A percentile compares a stretch with the other conserved stretches of the same genome.
Evolutionary conservation across 2,329 filamentous ascomycete genomes (phyloP).

Genomic region (Hypoxylon rubiginosum): DNA sequence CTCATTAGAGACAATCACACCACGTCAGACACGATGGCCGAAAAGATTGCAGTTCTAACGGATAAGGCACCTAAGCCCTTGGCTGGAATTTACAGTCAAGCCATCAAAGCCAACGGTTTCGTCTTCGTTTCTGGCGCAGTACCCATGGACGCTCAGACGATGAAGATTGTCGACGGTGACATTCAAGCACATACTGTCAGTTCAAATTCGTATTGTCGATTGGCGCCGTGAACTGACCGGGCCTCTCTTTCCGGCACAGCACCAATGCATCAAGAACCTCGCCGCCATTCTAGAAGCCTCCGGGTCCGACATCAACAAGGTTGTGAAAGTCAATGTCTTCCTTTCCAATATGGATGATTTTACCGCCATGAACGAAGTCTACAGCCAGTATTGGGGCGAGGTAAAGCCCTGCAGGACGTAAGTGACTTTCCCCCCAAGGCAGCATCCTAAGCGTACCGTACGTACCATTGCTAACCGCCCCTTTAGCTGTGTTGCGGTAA

Average conservation of each 20-base stretch:
- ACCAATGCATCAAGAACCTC: slow-evolving; percentile 79
- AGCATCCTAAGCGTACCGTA: not conserved
- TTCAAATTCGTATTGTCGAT: not conserved
- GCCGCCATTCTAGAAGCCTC: slow-evolving; percentile 77
- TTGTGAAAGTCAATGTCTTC: slow-evolving; percentile 82
- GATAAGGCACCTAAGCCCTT: slow-evolving; percentile 59
- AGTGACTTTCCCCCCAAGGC: slow-evolving; percentile 30
- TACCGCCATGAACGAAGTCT: slow-evolving; percentile 80
- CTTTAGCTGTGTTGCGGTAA: slow-evolving; percentile 43
- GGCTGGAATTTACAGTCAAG: slow-evolving; percentile 61
- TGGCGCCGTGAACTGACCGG: slow-evolving; percentile 10
- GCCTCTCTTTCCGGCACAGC: slow-evolving; percentile 48
- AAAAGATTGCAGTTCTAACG: slow-evolving; percentile 56
- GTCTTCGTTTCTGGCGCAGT: slow-evolving; percentile 81
- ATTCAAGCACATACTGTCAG: slow-evolving; percentile 74
- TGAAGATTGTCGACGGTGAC: slow-evolving; percentile 72
- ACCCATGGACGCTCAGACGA: slow-evolving; percentile 70
- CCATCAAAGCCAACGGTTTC: slow-evolving; percentile 75
- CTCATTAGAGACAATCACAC: not conserved
- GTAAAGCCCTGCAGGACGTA: slow-evolving; percentile 62
- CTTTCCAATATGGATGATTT: slow-evolving; percentile 81
- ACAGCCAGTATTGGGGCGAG: slow-evolving; percentile 75
- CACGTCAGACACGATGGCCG: slow-evolving; percentile 47
- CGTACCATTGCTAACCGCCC: slow-evolving; percentile 7
- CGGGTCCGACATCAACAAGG: slow-evolving; percentile 72